phyloP scores from a whole-genome alignment of 148 eudicot species.

The Silene conica region DNA sequence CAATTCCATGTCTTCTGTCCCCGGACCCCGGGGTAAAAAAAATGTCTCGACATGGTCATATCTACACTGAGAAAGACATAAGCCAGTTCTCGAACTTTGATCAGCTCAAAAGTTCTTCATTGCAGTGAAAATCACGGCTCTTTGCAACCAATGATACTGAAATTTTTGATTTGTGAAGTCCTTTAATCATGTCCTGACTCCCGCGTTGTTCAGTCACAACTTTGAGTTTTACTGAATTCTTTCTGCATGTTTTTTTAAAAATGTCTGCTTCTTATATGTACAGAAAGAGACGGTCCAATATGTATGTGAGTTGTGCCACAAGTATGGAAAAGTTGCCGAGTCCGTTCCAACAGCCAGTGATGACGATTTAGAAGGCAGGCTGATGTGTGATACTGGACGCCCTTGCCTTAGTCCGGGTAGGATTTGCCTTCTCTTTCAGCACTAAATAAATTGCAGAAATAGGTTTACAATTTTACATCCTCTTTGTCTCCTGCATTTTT shows the following conservation, averaged over 20 bases:
- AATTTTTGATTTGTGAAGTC: not conserved
- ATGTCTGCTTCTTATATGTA: slow-evolving; percentile 10
- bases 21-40: too few species aligned
- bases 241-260: not conserved
- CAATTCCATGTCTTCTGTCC: too few species aligned
- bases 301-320: slow-evolving; percentile 83
- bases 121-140: not conserved
- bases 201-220: not conserved
- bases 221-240: not conserved
- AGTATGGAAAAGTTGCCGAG: slow-evolving; percentile 46
- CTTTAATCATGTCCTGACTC: not conserved
- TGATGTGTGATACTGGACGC: slow-evolving; percentile 13
- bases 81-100: slow-evolving; percentile 1
- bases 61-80: too few species aligned
- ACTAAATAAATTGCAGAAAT: not conserved
- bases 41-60: too few species aligned
- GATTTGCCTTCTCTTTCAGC: slow-evolving; percentile 21
- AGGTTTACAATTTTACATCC: not conserved
- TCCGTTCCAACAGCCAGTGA: slow-evolving; percentile 24
- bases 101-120: not conserved
- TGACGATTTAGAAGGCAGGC: slow-evolving; percentile 20
- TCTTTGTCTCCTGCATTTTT: not conserved
- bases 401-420: slow-evolving; percentile 38
- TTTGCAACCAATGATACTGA: not conserved
- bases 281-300: slow-evolving; percentile 50